Conservation (phyloP, 2,329 filamentous ascomycete species). For the Colletotrichum coccodes region DNA sequence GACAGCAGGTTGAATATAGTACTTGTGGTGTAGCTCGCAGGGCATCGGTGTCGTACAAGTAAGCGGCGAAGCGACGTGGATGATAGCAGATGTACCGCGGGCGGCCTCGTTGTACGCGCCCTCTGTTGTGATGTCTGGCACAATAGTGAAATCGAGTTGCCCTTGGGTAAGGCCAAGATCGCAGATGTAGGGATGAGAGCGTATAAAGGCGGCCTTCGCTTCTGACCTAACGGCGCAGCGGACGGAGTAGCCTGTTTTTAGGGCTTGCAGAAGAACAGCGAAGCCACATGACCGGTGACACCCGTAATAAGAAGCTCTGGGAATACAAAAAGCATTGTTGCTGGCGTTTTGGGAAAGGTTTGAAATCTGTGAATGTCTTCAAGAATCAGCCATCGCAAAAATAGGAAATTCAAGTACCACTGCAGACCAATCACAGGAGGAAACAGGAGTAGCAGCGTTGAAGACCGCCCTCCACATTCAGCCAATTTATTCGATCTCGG, state of each 20-base stretch:
- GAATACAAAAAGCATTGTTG: slow-evolving; percentile 20
- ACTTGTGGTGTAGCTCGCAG: slow-evolving; percentile 60
- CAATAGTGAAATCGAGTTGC: slow-evolving; percentile 41
- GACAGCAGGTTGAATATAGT: slow-evolving; percentile 66
- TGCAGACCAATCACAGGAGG: too few species aligned
- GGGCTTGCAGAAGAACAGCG: slow-evolving; percentile 38
- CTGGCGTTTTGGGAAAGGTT: background rate
- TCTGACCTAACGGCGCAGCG: slow-evolving; percentile 43
- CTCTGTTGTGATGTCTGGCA: slow-evolving; percentile 48
- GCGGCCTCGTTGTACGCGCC: slow-evolving; percentile 54
- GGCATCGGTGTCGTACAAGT: slow-evolving; percentile 64
- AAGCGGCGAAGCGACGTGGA: slow-evolving; percentile 44
- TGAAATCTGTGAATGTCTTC: background rate
- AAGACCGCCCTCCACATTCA: too few species aligned
- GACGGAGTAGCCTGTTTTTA: slow-evolving; percentile 40
- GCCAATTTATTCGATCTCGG: too few species aligned
- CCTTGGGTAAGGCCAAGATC: slow-evolving; percentile 30
- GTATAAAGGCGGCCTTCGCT: slow-evolving; percentile 31
- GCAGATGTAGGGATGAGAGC: slow-evolving; percentile 27
- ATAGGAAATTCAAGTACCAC: too few species aligned
- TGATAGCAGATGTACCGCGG: slow-evolving; percentile 49
- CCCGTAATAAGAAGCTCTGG: slow-evolving; percentile 41
- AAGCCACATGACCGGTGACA: slow-evolving; percentile 45
- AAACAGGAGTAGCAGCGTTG: too few species aligned
- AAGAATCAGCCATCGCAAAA: too few species aligned